Evolutionary conservation across 176 grass and related monocot species (phyloP).

Genomic region (Elymus sibiricus): DNA sequence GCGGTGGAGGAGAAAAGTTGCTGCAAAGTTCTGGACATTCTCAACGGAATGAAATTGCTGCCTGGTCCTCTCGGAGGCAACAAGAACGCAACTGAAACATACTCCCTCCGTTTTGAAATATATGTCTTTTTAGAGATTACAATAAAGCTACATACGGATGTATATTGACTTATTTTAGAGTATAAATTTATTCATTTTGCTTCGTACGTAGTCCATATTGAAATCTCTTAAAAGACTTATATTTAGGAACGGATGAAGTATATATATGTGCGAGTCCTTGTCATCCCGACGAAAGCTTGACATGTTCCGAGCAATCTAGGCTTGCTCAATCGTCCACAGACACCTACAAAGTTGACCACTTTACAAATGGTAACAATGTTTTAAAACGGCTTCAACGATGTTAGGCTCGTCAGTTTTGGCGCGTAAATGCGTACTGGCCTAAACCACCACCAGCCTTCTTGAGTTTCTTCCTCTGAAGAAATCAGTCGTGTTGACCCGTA

Average conservation of each 20-base stretch:
- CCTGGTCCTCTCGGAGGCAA: neutral
- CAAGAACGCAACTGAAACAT: neutral
- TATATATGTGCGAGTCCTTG: neutral
- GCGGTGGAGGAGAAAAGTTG: no score
- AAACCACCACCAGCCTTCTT: conserved; percentile 4
- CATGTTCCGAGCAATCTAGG: neutral
- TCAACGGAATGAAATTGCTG: neutral
- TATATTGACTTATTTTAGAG: no score
- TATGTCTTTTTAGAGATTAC: no score
- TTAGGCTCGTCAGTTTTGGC: neutral
- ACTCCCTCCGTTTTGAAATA: no score
- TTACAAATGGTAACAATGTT: neutral
- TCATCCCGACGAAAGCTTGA: neutral
- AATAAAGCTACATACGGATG: no score
- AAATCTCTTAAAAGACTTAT: no score
- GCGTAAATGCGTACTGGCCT: conserved; percentile 26
- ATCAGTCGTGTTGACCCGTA: neutral
- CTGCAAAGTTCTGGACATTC: neutral
- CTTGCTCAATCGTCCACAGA: neutral
- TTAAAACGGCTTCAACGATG: neutral
- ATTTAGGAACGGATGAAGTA: no score
- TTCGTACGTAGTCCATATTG: no score
- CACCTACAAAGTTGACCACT: conserved; percentile 5
- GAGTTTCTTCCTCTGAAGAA: neutral
- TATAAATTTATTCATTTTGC: no score